Base-by-base conservation (phyloP, 2,329 filamentous ascomycete genomes). In the Trichoderma sp. region DNA sequence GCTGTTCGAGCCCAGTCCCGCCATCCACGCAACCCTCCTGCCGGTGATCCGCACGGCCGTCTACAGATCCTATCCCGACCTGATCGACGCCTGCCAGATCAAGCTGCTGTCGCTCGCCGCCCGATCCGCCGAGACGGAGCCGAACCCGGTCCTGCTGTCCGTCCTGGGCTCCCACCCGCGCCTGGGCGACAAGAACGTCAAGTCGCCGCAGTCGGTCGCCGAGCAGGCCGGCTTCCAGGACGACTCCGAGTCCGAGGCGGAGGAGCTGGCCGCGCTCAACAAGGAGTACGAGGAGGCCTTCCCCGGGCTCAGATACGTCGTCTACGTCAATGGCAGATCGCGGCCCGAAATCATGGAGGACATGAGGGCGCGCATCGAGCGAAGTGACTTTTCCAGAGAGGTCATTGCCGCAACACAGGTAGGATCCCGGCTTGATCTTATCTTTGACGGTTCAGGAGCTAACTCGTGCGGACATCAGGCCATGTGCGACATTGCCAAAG, bases 401-500 rank as follows among this genome's bases (percentile, higher is more conserved):
- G 85, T 92, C 67, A 75, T 80, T 64, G 90, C 90, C 70, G 91
- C 86, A 6, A 89, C 97, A 57, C 83, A 90, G 82, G 92, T 93
- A 78, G 69, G 83, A 72, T 24, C 14, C 26, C 24, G 12, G 34
- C 10, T 34, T 3, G 2, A 24, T 24, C 2, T 24, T 24, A 3
- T 19, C 43, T 43, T 17, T 43, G 5, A 30, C 17, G 47, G 41
- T 21, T 30, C 7, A 9, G 7, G 39, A 28, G 51, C 41, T 62
- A 39, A 41, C 19, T 34, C 44, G 26, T 43, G 17, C 10, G 19
- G 24, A 28, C 17, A 64, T 10, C 64, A 54, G 90, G 93, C 93
- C 47, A 97, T 97, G 91, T 92, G 92, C 73, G 90, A 93, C 71
- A 97, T 97, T 73, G 93, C 93, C 34, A 85, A 86, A 59, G 92